These are phyloP conservation scores for Dalbergia cultrata DNA, from an alignment of 306 rosid genomes.

Conservation along the genomic window DNA sequence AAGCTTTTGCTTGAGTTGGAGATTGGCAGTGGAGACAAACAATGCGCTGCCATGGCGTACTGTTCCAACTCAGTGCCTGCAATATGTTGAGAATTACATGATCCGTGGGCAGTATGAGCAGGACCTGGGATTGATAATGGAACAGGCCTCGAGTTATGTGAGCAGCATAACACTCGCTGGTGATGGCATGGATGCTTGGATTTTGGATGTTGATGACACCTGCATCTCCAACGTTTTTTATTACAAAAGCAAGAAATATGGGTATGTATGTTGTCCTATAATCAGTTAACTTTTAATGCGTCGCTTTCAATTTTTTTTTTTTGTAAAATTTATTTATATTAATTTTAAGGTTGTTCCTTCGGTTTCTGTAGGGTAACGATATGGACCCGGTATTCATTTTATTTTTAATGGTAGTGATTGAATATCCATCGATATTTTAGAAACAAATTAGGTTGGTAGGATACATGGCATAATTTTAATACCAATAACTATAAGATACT, in stretches of 20 bases:
- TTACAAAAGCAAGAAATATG: conserved; percentile 70
- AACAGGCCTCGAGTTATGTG: conserved; percentile 52
- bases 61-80: conserved; percentile 64
- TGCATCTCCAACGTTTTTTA: conserved; percentile 75
- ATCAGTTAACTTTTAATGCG: neutral
- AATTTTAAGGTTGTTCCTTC: no score
- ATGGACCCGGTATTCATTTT: no score
- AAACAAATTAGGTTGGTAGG: no score
- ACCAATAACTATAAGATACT: no score
- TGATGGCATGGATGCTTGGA: conserved; percentile 75
- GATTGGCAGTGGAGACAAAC: conserved; percentile 81
- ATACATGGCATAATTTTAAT: no score
- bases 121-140: conserved; percentile 61
- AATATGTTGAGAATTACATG: conserved; percentile 66
- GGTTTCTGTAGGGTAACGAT: no score
- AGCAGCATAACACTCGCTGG: conserved; percentile 43
- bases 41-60: conserved; percentile 75
- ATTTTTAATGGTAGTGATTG: no score
- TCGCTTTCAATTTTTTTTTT: no score
- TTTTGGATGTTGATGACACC: conserved; percentile 87
- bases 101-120: conserved; percentile 69
- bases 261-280: conserved; percentile 51
- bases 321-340: no score
- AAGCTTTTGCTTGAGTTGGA: conserved; percentile 76
- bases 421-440: no score